A percentile compares a stretch with the other conserved stretches of the same genome.
Evolutionary conservation across 2,329 filamentous ascomycete species (phyloP).

Genomic region (Didymella exigua): DNA sequence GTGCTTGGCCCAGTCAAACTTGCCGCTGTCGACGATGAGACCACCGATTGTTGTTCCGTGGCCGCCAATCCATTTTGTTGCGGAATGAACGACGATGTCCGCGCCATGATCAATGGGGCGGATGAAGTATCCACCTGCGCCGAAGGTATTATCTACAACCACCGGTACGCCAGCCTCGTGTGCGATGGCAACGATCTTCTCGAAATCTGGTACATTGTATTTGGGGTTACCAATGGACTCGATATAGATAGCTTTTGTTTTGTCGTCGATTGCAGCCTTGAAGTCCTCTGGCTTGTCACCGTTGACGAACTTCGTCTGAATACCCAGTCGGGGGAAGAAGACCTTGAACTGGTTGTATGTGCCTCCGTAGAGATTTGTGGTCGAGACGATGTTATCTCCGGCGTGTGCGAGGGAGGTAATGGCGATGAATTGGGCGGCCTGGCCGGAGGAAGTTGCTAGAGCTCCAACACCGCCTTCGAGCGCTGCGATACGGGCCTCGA

Average conservation of each 20-base stretch:
- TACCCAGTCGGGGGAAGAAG: conserved; percentile 81
- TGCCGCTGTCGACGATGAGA: conserved; percentile 84
- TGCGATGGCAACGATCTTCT: conserved; percentile 81
- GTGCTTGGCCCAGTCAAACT: conserved; percentile 91
- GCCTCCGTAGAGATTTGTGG: conserved; percentile 85
- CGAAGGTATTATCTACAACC: conserved; percentile 88
- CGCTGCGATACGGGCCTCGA: conserved; percentile 95
- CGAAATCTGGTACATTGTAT: conserved; percentile 92
- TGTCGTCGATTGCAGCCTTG: conserved; percentile 82
- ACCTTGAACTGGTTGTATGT: conserved; percentile 99
- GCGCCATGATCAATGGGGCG: conserved; percentile 88
- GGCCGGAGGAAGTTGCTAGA: conserved; percentile 82
- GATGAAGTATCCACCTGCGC: conserved; percentile 86
- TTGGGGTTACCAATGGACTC: conserved; percentile 93
- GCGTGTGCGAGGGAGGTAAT: conserved; percentile 81
- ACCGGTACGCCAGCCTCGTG: conserved; percentile 68
- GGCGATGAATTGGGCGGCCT: conserved; percentile 90
- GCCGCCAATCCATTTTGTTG: conserved; percentile 91
- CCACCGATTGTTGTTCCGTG: conserved; percentile 92
- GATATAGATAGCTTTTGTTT: conserved; percentile 84
- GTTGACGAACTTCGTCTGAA: conserved; percentile 83
- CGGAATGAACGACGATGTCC: conserved; percentile 92
- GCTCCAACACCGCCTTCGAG: conserved; percentile 90
- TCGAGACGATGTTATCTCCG: conserved; percentile 93
- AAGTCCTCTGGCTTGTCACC: conserved; percentile 82